Base-by-base conservation (phyloP, 441 rosid genomes). In the Arabidopsis lyrata region DNA sequence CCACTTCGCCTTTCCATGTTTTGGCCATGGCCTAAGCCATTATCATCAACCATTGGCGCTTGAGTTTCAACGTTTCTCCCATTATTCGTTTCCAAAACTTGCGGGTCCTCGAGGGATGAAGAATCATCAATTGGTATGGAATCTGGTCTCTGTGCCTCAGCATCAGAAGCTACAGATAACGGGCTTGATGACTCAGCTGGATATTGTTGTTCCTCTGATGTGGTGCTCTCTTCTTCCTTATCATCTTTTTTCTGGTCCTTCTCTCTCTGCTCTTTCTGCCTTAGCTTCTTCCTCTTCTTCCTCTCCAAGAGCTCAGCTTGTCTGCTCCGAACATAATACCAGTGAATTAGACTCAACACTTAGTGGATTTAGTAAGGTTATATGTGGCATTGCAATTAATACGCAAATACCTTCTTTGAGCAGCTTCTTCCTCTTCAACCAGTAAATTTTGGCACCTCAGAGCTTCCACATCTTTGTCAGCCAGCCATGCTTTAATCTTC, bases 381-480 rank as follows among this genome's bases (percentile, higher is more conserved):
- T 60, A 52, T 48, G n/a, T 47, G 24, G 14, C 50, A 64, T 13
- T 55, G 78, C 73, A 45, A 36, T 22, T 20, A 24, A 53, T 32
- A 70, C 20, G 67, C 53, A 77, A 29, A 38, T 75, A 91, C 99
- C 95, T 93, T 84, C 85, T 88, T 75, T 77, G 93, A 49, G 95
- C 93, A 77, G 95, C 96, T 85, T 93, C 99, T 84, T 95, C 98
- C 83, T 95, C 99, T 82, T 91, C 97, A 78, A 95, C 86, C 27
- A 93, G 87, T 81, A 93, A 81, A 74, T 91, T 87, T 84, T 95
- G 97, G 82, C 93, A 91, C 83, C 95, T 86, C 81, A 93, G 77
- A 67, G 99, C 96, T 82, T 93, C 97, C 29, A 92, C 97, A 78
- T 95, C 99, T 83, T 90, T 88, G 82, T 95, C 95, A 59, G 90